Percentiles rank a stretch among this genome's conserved stretches.
Conservation (phyloP, 2,329 filamentous ascomycete species). For the Pseudocercospora vitis region DNA sequence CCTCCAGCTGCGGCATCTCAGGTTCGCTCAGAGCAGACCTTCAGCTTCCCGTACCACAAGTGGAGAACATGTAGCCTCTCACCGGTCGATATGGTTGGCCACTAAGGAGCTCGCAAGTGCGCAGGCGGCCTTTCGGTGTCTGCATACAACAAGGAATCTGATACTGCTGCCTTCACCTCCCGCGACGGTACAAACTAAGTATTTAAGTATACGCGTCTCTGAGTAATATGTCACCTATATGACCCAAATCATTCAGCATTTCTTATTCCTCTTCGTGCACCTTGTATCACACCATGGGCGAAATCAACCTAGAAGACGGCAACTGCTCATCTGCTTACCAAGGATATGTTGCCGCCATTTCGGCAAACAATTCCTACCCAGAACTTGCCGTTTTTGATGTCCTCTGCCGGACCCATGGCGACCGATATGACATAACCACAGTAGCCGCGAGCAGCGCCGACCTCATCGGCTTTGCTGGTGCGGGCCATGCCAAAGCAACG, state of each 20-base stretch:
- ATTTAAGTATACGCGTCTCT: too few relatives aligned
- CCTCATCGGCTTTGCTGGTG: conserved; percentile 43
- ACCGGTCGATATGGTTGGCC: conserved; percentile 10
- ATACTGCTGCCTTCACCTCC: neutral
- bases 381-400: conserved; percentile 20
- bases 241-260: neutral
- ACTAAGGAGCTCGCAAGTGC: neutral
- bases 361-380: conserved; percentile 8
- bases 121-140: neutral
- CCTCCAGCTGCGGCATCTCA: neutral
- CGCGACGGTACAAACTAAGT: too few relatives aligned
- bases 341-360: conserved; percentile 12
- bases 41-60: neutral
- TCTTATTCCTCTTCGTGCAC: neutral
- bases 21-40: neutral
- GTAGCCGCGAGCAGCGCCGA: conserved; percentile 19
- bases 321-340: conserved; percentile 11
- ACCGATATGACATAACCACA: conserved; percentile 18
- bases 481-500: conserved; percentile 42
- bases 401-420: conserved; percentile 13
- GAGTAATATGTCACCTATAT: too few relatives aligned
- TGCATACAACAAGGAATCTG: neutral
- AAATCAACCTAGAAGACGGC: neutral
- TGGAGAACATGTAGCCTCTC: neutral
- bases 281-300: conserved; percentile 3